phyloP scores from a whole-genome alignment of 1,139 yeast genomes.

The Suhomyces taliae region DNA sequence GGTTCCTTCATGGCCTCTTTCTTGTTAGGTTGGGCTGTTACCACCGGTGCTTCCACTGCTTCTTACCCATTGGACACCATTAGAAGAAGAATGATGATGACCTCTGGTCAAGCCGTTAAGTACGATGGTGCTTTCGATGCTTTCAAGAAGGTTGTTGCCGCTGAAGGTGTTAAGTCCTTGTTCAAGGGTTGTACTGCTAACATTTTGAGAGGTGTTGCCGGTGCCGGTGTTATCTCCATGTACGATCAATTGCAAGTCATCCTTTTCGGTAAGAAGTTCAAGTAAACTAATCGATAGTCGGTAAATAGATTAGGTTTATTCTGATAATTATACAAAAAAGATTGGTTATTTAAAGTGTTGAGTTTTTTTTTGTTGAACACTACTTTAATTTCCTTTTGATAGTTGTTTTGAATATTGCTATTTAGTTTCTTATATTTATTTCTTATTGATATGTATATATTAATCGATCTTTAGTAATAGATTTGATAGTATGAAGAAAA shows the following conservation, averaged over 20 bases:
- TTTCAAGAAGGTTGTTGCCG: constrained; percentile 50
- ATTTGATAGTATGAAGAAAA: background rate
- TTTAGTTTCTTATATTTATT: constrained; percentile 10
- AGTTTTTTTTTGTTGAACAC: constrained; percentile 1
- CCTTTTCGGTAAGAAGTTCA: constrained; percentile 51
- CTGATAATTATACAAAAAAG: background rate
- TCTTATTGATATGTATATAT: constrained; percentile 10
- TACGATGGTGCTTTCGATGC: constrained; percentile 53
- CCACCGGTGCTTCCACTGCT: constrained; percentile 56
- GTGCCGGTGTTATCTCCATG: constrained; percentile 57
- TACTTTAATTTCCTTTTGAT: constrained; percentile 3
- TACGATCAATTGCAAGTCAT: constrained; percentile 54
- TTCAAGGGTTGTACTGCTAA: constrained; percentile 59
- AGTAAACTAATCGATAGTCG: constrained; percentile 20
- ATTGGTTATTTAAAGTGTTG: constrained; percentile 6
- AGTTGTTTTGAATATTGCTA: background rate
- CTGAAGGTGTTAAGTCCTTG: constrained; percentile 52
- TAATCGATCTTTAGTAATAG: constrained; percentile 6
- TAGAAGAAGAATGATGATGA: constrained; percentile 61
- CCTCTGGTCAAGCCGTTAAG: constrained; percentile 56
- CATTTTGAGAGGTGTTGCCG: constrained; percentile 60
- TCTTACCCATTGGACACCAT: constrained; percentile 57
- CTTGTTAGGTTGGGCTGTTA: constrained; percentile 57
- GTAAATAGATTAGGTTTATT: constrained; percentile 10
- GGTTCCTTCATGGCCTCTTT: constrained; percentile 56